Evolutionary conservation across 169 alveolate genomes (phyloP).

Genomic region (Plasmodium chabaudi): DNA sequence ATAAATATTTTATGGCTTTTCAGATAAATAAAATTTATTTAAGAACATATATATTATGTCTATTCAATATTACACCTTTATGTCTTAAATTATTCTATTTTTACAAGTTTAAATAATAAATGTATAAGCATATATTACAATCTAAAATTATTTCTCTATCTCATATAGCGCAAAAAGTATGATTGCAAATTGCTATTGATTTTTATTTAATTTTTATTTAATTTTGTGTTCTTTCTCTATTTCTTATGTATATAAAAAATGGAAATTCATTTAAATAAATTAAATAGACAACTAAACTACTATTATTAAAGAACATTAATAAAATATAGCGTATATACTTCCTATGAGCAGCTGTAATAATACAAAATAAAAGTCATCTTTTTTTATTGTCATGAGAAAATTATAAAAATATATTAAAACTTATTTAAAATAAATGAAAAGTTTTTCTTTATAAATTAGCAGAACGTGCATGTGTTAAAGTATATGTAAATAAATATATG

Average conservation of each 20-base stretch:
- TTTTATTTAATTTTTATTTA: conserved; percentile 8
- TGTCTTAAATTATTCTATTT: too few relatives aligned
- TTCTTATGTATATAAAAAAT: background rate
- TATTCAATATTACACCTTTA: too few relatives aligned
- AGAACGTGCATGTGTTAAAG: conserved; percentile 6
- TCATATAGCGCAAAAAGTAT: background rate
- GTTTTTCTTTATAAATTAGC: conserved; percentile 2
- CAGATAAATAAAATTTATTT: too few relatives aligned
- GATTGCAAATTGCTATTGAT: background rate
- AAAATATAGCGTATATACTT: background rate
- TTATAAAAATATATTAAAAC: background rate
- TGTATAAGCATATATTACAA: background rate
- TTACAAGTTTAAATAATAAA: background rate
- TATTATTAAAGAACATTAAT: background rate
- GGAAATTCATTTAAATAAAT: background rate
- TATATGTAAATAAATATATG: background rate
- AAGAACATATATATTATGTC: too few relatives aligned
- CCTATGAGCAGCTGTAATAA: background rate
- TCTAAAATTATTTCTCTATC: background rate
- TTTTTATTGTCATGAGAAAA: conserved; percentile 2
- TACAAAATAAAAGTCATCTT: background rate
- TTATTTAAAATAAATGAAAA: background rate
- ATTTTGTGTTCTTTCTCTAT: background rate
- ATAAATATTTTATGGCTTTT: too few relatives aligned
- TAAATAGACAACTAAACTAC: background rate